These are phyloP conservation scores for Lavandula angustifolia DNA, from an alignment of 257 asterid genomes.

Conservation along the genomic window DNA sequence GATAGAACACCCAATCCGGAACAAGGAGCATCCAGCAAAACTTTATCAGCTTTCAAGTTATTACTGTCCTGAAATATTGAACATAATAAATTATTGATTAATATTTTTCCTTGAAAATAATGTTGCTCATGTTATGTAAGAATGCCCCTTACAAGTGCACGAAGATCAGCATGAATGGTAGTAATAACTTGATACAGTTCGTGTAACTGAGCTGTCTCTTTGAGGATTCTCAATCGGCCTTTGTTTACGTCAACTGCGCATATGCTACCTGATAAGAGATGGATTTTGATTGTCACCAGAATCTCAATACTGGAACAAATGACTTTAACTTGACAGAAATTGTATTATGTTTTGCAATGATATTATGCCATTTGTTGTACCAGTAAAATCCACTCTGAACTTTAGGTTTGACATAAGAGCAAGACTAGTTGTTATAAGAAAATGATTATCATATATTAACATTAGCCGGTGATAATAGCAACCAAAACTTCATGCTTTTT, in stretches of 20 bases:
- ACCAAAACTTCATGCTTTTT: slow-evolving; percentile 4
- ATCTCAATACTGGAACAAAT: slow-evolving; percentile 15
- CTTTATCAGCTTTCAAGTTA: slow-evolving; percentile 65
- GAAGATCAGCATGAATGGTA: slow-evolving; percentile 75
- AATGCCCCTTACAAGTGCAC: slow-evolving; percentile 53
- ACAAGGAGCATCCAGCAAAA: slow-evolving; percentile 93
- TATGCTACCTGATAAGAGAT: slow-evolving; percentile 55
- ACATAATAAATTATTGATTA: slow-evolving; percentile 1
- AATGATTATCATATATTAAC: neutral
- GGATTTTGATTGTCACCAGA: slow-evolving; percentile 15
- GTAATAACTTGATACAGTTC: slow-evolving; percentile 58
- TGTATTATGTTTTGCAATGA: neutral
- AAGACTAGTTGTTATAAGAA: neutral
- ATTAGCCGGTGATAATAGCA: neutral
- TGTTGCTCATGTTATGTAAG: neutral
- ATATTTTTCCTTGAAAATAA: slow-evolving; percentile 7
- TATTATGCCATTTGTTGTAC: neutral
- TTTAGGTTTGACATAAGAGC: neutral
- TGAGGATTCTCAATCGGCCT: slow-evolving; percentile 88
- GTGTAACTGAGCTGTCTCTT: slow-evolving; percentile 81
- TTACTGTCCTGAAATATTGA: slow-evolving; percentile 47
- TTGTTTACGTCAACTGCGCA: slow-evolving; percentile 76
- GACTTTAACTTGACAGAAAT: slow-evolving; percentile 8
- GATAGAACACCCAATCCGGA: slow-evolving; percentile 96
- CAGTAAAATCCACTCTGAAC: neutral